Evolutionary conservation across 1,284 basidiomycete genomes (phyloP), one percentile per base, ranked within the genome.

Genomic region (Fomes fomentarius): DNA sequence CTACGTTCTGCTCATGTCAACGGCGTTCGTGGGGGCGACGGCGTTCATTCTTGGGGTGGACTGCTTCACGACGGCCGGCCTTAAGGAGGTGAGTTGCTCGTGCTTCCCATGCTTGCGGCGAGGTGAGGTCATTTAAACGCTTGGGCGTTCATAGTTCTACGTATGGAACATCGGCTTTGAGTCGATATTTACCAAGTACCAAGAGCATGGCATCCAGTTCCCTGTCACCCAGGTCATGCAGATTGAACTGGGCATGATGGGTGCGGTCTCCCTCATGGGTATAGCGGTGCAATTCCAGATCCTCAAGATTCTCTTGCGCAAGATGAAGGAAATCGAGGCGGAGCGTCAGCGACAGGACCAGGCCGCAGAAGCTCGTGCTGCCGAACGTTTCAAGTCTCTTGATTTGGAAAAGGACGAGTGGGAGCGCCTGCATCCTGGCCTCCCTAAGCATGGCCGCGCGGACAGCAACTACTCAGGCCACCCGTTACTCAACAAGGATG

Each of bases 31-130:
- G 52, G 96, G 96, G 21, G 87, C 94, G n/a, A 90, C 90, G n/a
- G 89, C 93, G 1, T 87, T 96, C 68, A 93, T 95, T 54, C 79
- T 98, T 19, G 95, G 95, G 9, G 84, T 97, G 47, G 96, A 98
- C 72, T 98, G 96, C 72, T 98, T 87, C 70, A 91, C 93, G 3
- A 89, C 91, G 6, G 91, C 89, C 4, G 91, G 91, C 22, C 80
- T 97, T 54, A 98, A 98, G 76, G 96, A 97, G 80, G 90, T 90
- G 60, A 60, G 71, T 69, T 35, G 14, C 19, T 21, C 54, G 31
- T 26, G 40, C 43, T 22, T 54, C 24, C 31, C 39, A 28, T 51
- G 35, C 24, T 26, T 6, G 19, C 37, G 35, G 37, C 8, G 34
- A 48, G 19, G 26, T 11, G 14, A 40, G 50, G n/a, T 51, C 15